Evolutionary conservation across 2,329 filamentous ascomycete species (phyloP).

Genomic region (Clonostachys sp.): DNA sequence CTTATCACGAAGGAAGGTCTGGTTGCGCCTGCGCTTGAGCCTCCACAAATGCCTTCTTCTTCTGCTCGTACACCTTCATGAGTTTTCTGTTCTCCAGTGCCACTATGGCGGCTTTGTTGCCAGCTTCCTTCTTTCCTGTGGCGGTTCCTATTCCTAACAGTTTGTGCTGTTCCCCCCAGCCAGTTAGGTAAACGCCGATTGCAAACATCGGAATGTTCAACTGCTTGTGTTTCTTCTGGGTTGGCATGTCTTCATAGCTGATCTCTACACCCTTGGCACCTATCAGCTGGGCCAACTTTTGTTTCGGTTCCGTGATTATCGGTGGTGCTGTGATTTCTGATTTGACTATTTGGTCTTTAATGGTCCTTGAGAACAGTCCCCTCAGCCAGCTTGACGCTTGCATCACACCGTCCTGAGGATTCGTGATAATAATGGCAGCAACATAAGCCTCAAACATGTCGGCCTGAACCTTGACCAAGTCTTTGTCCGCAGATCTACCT

Average conservation of each 20-base stretch:
- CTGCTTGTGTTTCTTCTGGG: constrained; percentile 45
- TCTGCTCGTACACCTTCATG: constrained; percentile 42
- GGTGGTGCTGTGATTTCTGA: background rate
- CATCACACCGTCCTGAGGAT: constrained; percentile 56
- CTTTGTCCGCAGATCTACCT: constrained; percentile 36
- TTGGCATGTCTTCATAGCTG: constrained; percentile 53
- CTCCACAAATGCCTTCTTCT: constrained; percentile 38
- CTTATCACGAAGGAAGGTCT: background rate
- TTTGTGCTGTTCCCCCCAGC: constrained; percentile 62
- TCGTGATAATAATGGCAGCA: constrained; percentile 64
- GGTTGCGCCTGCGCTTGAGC: constrained; percentile 9
- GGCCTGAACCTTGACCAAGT: constrained; percentile 67
- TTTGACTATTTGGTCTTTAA: constrained; percentile 47
- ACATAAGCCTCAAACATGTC: constrained; percentile 93
- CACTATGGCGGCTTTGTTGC: constrained; percentile 57
- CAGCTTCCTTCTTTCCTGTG: constrained; percentile 65
- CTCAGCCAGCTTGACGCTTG: constrained; percentile 68
- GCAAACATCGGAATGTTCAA: constrained; percentile 53
- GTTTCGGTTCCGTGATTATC: constrained; percentile 17
- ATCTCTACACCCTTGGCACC: constrained; percentile 53
- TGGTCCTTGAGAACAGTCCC: constrained; percentile 64
- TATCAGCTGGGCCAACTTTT: constrained; percentile 29
- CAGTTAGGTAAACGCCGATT: constrained; percentile 61
- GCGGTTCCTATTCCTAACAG: constrained; percentile 60
- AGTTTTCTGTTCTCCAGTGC: constrained; percentile 65